Evolutionary conservation across 805 yeast species (phyloP), one percentile per base, ranked within the genome.

Genomic region (Candida khao-thaluensis): DNA sequence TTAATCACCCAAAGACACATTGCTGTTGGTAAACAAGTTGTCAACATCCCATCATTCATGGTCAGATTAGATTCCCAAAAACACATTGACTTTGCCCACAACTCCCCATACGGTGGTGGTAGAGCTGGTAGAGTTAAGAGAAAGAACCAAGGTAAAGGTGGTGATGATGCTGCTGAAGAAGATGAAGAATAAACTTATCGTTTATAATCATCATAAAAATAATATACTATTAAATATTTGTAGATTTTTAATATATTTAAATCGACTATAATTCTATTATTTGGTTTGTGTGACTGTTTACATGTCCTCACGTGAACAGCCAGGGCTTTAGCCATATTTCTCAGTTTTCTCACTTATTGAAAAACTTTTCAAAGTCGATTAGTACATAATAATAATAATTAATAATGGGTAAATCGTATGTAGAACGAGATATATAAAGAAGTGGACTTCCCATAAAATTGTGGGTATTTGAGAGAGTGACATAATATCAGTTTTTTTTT

Each of bases 101-200:
- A 87, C 73, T 93, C 99, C 59, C 99, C 99, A 74, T 91, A 87
- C 90, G 99, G 99, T 75, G 99, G 99, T 79, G 99, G 96, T 63
- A 91, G 99, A 81, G 95, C 99, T 61, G 99, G 99, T 74, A 93
- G 99, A 83, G 95, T 88, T 68, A 95, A 93, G 84, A 88, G 98
- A 85, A 87, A 80, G 76, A 81, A 85, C 82, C 80, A 73, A 66
- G 74, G 67, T 62, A 76, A 78, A 72, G 72, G 69, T 56, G 72
- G 67, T 52, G 76, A 71, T 57, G 74, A 66, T 54, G 83, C 70
- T 52, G 90, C 72, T 54, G 91, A 73, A 61, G 88, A 74, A 58
- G 96, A 76, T 57, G 90, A 76, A 60, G 85, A 85, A 74, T 82
- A 81, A 78, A 65, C 71, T 52, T 53, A 42, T 55, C n/a, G n/a